phyloP scores from a whole-genome alignment of 441 rosid genomes.

The Daphne laureola region DNA sequence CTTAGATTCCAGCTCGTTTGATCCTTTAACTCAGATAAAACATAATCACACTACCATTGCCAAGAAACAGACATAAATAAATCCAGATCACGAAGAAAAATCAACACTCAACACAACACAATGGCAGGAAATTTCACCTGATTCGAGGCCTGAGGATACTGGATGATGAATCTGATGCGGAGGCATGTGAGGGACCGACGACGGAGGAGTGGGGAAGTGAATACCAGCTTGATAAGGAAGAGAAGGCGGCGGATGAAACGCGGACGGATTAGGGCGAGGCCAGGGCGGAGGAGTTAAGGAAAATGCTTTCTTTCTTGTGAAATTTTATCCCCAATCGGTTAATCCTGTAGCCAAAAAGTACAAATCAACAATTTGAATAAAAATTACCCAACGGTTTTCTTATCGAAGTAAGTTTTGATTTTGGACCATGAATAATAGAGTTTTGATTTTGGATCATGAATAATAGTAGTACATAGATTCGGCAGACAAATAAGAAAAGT shows the following conservation, averaged over 20 bases:
- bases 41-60: background rate
- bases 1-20: too few relatives aligned
- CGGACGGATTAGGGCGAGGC: slow-evolving; percentile 22
- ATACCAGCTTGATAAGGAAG: slow-evolving; percentile 31
- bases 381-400: too few relatives aligned
- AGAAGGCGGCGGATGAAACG: slow-evolving; percentile 38
- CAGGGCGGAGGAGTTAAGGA: slow-evolving; percentile 32
- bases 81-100: background rate
- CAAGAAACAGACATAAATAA: background rate
- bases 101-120: background rate
- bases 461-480: too few relatives aligned
- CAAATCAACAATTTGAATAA: too few relatives aligned
- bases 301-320: too few relatives aligned
- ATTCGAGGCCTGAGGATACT: slow-evolving; percentile 34
- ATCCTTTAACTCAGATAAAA: background rate
- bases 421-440: too few relatives aligned
- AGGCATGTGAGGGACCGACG: slow-evolving; percentile 31
- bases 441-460: too few relatives aligned
- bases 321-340: too few relatives aligned
- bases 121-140: slow-evolving; percentile 22
- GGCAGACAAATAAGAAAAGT: too few relatives aligned
- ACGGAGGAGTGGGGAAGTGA: slow-evolving; percentile 37
- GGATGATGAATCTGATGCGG: slow-evolving; percentile 35
- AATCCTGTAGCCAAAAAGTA: too few relatives aligned
- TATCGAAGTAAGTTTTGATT: too few relatives aligned